These are phyloP conservation scores for Taxillus chinensis DNA, from an alignment of 164 flowering plant species.

Conservation along the genomic window DNA sequence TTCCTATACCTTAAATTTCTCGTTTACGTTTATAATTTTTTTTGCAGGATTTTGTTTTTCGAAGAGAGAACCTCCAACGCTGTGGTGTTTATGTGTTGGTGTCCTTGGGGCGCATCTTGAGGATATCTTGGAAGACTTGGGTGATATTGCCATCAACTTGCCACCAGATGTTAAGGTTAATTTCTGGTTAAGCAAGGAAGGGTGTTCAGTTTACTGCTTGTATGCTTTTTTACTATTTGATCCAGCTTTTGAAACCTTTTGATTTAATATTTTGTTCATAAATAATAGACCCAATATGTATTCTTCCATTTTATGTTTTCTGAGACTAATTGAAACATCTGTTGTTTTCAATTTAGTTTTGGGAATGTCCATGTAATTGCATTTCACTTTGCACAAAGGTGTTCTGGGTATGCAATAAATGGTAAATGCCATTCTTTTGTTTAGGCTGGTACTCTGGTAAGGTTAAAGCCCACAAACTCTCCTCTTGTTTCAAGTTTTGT, in stretches of 20 bases:
- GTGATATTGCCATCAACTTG: conserved; percentile 40
- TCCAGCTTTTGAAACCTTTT: neutral
- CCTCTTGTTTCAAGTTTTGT: no score
- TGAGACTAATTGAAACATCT: no score
- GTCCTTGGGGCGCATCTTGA: conserved; percentile 73
- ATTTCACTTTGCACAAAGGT: no score
- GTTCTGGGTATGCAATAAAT: no score
- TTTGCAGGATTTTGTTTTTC: conserved; percentile 20
- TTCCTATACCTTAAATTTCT: conserved; percentile 6
- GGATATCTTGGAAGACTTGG: conserved; percentile 51
- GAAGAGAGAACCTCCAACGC: conserved; percentile 34
- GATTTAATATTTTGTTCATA: no score
- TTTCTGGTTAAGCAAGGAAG: neutral
- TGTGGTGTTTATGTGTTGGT: conserved; percentile 62
- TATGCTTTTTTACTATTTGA: neutral
- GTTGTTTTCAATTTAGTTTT: no score
- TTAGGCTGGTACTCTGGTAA: no score
- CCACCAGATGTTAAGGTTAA: conserved; percentile 69
- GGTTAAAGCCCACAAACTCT: no score
- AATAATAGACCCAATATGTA: no score
- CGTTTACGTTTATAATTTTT: neutral
- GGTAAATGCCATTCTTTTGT: no score
- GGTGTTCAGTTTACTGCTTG: neutral
- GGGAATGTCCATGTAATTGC: no score
- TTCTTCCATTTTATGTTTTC: no score